Conservation (phyloP, 495 filamentous ascomycete genomes). For the Neurospora sp. region DNA sequence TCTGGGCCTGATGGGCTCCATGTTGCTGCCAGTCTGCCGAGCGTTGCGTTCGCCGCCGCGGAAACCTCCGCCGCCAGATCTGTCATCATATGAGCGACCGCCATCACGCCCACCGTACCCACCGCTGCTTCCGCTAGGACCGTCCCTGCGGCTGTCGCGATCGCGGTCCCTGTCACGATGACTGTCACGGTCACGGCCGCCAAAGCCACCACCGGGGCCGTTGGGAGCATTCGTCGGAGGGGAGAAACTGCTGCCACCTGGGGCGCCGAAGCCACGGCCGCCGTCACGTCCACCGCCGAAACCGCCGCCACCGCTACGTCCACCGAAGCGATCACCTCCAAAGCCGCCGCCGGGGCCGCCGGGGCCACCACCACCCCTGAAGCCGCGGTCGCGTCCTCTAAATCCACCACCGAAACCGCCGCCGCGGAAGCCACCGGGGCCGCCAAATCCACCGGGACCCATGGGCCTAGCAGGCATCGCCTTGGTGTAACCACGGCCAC, state of each 20-base stretch:
- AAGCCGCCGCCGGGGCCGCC: slow-evolving; percentile 31
- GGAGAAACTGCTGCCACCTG: not conserved
- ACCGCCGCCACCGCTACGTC: slow-evolving; percentile 40
- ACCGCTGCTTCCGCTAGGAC: slow-evolving; percentile 37
- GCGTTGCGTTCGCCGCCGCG: slow-evolving; percentile 44
- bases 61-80: slow-evolving; percentile 49
- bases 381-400: slow-evolving; percentile 46
- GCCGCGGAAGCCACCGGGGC: slow-evolving; percentile 47
- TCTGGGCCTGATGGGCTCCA: slow-evolving; percentile 54
- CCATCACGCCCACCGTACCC: slow-evolving; percentile 50
- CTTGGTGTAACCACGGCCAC: slow-evolving; percentile 89
- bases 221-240: slow-evolving; percentile 64
- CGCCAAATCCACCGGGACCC: slow-evolving; percentile 61
- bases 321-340: slow-evolving; percentile 49
- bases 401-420: slow-evolving; percentile 40
- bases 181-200: slow-evolving; percentile 16
- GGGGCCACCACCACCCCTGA: slow-evolving; percentile 42
- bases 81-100: slow-evolving; percentile 51
- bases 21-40: slow-evolving; percentile 53
- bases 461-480: slow-evolving; percentile 61
- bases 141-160: slow-evolving; percentile 35
- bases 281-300: slow-evolving; percentile 29
- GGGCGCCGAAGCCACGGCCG: slow-evolving; percentile 21
- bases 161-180: slow-evolving; percentile 24
- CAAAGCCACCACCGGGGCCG: slow-evolving; percentile 49